Evolutionary conservation across 2,329 filamentous ascomycete species (phyloP), one percentile per base, ranked within the genome.

Genomic region (Nigrospora osmanthi): DNA sequence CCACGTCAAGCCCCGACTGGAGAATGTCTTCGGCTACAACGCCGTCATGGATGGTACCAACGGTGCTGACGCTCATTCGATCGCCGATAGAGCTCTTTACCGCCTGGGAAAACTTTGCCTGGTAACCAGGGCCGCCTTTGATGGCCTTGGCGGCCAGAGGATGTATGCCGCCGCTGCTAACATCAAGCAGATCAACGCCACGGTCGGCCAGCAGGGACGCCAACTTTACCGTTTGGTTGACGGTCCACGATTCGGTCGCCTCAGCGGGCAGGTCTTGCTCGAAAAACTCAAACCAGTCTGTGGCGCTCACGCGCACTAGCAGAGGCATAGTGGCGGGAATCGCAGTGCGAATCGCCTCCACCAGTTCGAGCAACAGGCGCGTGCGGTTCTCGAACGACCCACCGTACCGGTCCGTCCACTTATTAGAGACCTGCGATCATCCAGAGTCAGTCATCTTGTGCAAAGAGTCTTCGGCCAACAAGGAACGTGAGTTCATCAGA

Each of bases 381-480:
- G 71, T 77, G 34, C 87, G 77, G 64, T 91, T 90, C 66, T 86
- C 82, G 51, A 85, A 84, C 38, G 69, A 76, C 2, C 83, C 83
- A 16, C 83, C 83, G 54, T 87, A 87, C 46, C 72, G 55, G 56
- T 87, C 83, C 0, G 72, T 85, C 13, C 87, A 75, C 41, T 77
- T 68, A 64, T 93, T 93, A n/a, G 73, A 72, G 0, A 75, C n/a
- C n/a, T n/a, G n/a, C n/a, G n/a, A n/a, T n/a, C n/a, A n/a, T n/a
- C n/a, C n/a, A n/a, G n/a, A n/a, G n/a, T n/a, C n/a, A n/a, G n/a
- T n/a, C n/a, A n/a, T n/a, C n/a, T n/a, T n/a, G n/a, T n/a, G n/a
- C n/a, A n/a, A n/a, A n/a, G n/a, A n/a, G n/a, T n/a, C n/a, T n/a
- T n/a, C n/a, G n/a, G n/a, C n/a, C n/a, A n/a, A n/a, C n/a, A n/a